phyloP scores from a whole-genome alignment of 2,329 filamentous ascomycete genomes.

The Chalaropsis ovoidea region DNA sequence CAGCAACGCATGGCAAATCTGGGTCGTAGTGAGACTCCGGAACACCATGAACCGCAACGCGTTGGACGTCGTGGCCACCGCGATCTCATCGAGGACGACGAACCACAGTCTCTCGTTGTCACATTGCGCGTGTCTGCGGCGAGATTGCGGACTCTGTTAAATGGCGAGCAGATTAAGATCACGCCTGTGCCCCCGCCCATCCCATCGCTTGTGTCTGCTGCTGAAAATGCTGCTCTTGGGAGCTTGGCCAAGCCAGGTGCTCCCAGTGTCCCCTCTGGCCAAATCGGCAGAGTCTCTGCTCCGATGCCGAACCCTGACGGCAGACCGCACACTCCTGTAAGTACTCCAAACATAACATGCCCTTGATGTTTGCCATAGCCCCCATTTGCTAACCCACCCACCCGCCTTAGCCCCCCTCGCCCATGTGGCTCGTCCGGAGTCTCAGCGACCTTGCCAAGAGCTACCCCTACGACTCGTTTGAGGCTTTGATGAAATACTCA shows the following conservation, averaged over 20 bases:
- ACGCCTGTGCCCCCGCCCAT: slow-evolving; percentile 27
- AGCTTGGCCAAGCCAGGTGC: slow-evolving; percentile 26
- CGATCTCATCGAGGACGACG: slow-evolving; percentile 68
- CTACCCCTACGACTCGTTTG: slow-evolving; percentile 76
- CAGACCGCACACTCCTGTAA: slow-evolving; percentile 51
- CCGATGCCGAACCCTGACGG: slow-evolving; percentile 50
- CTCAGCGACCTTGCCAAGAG: slow-evolving; percentile 59
- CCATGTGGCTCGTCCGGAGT: slow-evolving; percentile 70
- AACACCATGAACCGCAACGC: slow-evolving; percentile 62
- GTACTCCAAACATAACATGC: slow-evolving; percentile 30
- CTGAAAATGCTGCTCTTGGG: slow-evolving; percentile 7
- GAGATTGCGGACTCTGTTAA: slow-evolving; percentile 57
- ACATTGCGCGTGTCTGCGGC: slow-evolving; percentile 64
- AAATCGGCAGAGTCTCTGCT: slow-evolving; percentile 59
- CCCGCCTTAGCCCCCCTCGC: slow-evolving; percentile 60
- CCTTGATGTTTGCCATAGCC: neutral
- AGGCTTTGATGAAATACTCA: slow-evolving; percentile 83
- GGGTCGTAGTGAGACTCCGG: slow-evolving; percentile 80
- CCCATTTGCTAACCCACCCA: slow-evolving; percentile 13
- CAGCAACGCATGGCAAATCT: slow-evolving; percentile 77
- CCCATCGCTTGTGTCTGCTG: slow-evolving; percentile 11
- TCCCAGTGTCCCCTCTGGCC: slow-evolving; percentile 37
- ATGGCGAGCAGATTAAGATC: slow-evolving; percentile 35
- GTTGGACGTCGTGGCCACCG: slow-evolving; percentile 51
- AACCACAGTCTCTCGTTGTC: slow-evolving; percentile 59